Conservation (phyloP, 1,139 yeast species). For the Sugiyamaella grinbergsii region DNA sequence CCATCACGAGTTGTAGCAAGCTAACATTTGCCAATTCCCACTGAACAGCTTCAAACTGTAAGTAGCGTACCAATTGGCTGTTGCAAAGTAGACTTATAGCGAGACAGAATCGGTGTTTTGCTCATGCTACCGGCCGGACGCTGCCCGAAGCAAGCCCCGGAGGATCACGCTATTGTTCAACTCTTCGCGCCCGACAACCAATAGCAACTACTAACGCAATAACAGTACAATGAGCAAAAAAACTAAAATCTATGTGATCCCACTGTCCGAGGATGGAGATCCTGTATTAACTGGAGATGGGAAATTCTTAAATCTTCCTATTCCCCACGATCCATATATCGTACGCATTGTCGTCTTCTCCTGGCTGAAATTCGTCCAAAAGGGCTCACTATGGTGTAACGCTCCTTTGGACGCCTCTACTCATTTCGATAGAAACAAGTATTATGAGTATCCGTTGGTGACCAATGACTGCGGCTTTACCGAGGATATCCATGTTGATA, state of each 20-base stretch:
- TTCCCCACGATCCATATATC: constrained; percentile 51
- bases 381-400: constrained; percentile 74
- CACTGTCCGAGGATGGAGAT: constrained; percentile 38
- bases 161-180: no score
- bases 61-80: background rate
- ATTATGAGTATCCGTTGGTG: constrained; percentile 51
- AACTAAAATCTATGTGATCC: constrained; percentile 30
- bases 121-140: no score
- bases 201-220: constrained; percentile 1
- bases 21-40: background rate
- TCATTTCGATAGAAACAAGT: constrained; percentile 58
- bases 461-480: constrained; percentile 41
- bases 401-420: constrained; percentile 54
- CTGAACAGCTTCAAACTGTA: background rate
- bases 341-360: constrained; percentile 71
- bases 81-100: no score
- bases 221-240: constrained; percentile 6
- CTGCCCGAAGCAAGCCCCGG: background rate
- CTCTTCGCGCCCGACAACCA: background rate
- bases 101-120: no score
- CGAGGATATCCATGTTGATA: constrained; percentile 58
- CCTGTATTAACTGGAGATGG: constrained; percentile 49
- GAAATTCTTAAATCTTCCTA: constrained; percentile 56
- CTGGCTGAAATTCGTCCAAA: constrained; percentile 68
- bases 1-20: background rate